Conservation (phyloP, 768 basidiomycete genomes). For the Podaxis mareebaensis region DNA sequence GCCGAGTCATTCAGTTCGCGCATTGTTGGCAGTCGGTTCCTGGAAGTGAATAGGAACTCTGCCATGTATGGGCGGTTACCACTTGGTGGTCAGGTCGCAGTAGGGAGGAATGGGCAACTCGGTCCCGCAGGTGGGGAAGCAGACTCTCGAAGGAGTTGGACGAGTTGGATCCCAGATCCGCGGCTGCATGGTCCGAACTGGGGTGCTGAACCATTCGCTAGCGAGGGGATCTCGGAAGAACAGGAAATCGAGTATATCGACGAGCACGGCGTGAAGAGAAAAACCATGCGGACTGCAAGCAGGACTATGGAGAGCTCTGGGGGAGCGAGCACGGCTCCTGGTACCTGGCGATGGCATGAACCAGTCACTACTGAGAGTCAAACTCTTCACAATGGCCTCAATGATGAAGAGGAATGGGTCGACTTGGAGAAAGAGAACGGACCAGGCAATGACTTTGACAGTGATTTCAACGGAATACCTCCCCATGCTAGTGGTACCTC, state of each 20-base stretch:
- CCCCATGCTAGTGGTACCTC: conserved; percentile 36
- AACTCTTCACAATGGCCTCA: conserved; percentile 22
- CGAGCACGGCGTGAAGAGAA: conserved; percentile 33
- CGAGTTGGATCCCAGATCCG: conserved; percentile 53
- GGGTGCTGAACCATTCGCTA: conserved; percentile 24
- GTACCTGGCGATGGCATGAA: conserved; percentile 5
- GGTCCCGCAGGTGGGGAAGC: conserved; percentile 32
- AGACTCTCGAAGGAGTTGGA: conserved; percentile 25
- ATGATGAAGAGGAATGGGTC: conserved; percentile 56
- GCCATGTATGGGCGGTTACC: conserved; percentile 58
- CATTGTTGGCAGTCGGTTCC: conserved; percentile 67
- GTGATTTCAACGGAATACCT: conserved; percentile 37
- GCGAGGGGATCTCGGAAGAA: conserved; percentile 10
- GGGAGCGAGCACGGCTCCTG: conserved; percentile 17
- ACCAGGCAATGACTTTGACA: conserved; percentile 38
- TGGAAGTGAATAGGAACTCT: conserved; percentile 69
- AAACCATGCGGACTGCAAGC: not conserved
- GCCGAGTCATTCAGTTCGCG: conserved; percentile 63
- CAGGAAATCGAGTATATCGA: conserved; percentile 36
- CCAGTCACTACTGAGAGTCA: conserved; percentile 8
- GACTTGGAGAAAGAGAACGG: conserved; percentile 48
- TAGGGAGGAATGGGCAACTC: conserved; percentile 52
- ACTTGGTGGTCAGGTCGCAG: conserved; percentile 55
- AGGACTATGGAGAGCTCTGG: conserved; percentile 9
- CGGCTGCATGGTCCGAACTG: conserved; percentile 58